Percentiles rank a stretch among this genome's conserved stretches.
Evolutionary conservation across 2,329 filamentous ascomycete genomes (phyloP).

Genomic region (Zarea fungicola): DNA sequence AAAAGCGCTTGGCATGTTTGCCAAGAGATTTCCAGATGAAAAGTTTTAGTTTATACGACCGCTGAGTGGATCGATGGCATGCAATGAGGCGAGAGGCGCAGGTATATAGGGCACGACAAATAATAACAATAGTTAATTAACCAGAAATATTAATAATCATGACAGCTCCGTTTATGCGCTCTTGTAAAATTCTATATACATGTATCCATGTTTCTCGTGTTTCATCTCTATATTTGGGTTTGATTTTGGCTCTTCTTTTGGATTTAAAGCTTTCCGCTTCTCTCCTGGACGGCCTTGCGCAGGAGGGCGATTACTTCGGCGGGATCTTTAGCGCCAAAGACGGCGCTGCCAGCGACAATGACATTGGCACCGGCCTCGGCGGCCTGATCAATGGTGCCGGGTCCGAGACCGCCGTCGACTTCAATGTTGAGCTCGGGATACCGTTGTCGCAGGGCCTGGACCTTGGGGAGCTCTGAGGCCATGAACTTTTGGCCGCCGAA

Average conservation of each 20-base stretch:
- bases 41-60: conserved; percentile 32
- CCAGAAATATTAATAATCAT: background rate
- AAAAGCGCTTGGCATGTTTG: conserved; percentile 89
- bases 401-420: conserved; percentile 87
- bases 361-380: conserved; percentile 96
- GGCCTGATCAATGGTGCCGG: conserved; percentile 85
- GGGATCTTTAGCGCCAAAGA: conserved; percentile 89
- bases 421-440: conserved; percentile 96
- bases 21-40: conserved; percentile 63
- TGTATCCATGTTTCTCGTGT: background rate
- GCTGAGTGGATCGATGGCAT: background rate
- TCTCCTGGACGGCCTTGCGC: conserved; percentile 69
- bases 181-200: background rate
- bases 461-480: conserved; percentile 91
- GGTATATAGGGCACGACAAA: background rate
- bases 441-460: conserved; percentile 70
- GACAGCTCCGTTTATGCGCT: conserved; percentile 4
- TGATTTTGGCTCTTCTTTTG: conserved; percentile 16
- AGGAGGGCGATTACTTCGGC: conserved; percentile 79
- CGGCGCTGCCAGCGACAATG: conserved; percentile 92
- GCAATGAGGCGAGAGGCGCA: background rate
- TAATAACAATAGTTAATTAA: conserved; percentile 1
- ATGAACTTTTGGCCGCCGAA: conserved; percentile 99
- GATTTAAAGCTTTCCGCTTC: conserved; percentile 35
- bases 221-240: background rate